Evolutionary conservation across 169 alveolate genomes (phyloP).

Genomic region (Eimeria tenella): DNA sequence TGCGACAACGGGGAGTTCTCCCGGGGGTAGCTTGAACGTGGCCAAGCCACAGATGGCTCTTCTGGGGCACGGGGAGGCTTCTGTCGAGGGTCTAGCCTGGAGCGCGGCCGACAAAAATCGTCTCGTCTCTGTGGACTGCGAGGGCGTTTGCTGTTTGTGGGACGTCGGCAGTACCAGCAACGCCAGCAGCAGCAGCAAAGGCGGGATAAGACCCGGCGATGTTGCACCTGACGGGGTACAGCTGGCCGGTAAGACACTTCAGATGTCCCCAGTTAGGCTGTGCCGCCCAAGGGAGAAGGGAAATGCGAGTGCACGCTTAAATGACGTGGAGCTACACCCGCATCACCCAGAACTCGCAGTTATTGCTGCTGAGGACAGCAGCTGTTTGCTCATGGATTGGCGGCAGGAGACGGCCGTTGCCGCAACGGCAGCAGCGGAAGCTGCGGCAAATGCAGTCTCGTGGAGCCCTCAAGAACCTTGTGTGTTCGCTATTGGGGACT

Average conservation of each 20-base stretch:
- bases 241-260: conserved; percentile 45
- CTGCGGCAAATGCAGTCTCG: conserved; percentile 33
- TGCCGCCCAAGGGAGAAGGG: background rate
- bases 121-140: conserved; percentile 48
- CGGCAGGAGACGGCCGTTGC: conserved; percentile 35
- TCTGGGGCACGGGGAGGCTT: conserved; percentile 8
- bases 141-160: conserved; percentile 55
- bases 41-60: conserved; percentile 73
- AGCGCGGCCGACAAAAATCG: conserved; percentile 29
- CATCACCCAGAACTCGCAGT: conserved; percentile 46
- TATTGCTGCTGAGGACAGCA: conserved; percentile 67
- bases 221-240: conserved; percentile 39
- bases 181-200: conserved; percentile 12
- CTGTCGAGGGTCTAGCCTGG: conserved; percentile 65
- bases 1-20: conserved; percentile 5
- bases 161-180: conserved; percentile 52
- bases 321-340: conserved; percentile 34
- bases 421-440: background rate
- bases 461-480: conserved; percentile 58
- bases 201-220: conserved; percentile 18
- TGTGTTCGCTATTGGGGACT: conserved; percentile 25
- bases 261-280: conserved; percentile 4
- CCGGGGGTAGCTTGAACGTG: background rate
- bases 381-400: conserved; percentile 57
- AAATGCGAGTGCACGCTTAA: background rate